Base-by-base conservation (phyloP, 1,284 basidiomycete genomes). In the Ganoderma sinense region DNA sequence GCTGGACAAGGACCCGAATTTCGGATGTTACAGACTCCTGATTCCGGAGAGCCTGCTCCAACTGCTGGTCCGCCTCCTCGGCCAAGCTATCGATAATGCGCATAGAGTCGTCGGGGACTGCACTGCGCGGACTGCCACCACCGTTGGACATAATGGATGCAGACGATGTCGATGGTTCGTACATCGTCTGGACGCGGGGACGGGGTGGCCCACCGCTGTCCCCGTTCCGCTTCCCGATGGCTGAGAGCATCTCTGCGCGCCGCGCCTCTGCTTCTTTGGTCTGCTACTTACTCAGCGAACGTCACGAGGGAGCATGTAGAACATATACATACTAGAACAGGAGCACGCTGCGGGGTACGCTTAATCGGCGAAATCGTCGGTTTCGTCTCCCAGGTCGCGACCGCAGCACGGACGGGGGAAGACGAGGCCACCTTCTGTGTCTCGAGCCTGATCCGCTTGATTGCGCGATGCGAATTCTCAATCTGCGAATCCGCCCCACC, bases 161-260 rank as follows among this genome's bases (percentile, higher is more conserved):
- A 72, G 69, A 48, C 75, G 75, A 64, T 71, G 65, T 56, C 29
- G 69, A 65, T 33, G 68, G 67, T 16, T 82, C 82, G 29, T 77
- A 65, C 40, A 81, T 67, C 69, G 75, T 82, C 33, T 79, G 77
- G 8, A 80, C 73, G 59, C 87, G 85, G 63, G 80, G 81, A n/a
- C 86, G 84, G 66, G 87, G 84, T 16, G 66, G 62, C 23, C 66
- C 64, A 13, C 86, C 83, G 8, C 75, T 77, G 55, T 89, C 89
- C n/a, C 79, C 84, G 73, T 87, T 83, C 73, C 93, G 84, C 73
- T 83, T 86, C 51, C 84, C 82, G 69, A 95, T 93, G 66, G 93
- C 82, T 71, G 87, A 85, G 36, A 88, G 86, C 93, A 94, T 93
- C 78, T 94, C 93, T 74, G 93, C 89, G 83, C 93, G 85, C 29